Conservation (phyloP, 176 grass and related monocot genomes). For the Cenchrus americanus region DNA sequence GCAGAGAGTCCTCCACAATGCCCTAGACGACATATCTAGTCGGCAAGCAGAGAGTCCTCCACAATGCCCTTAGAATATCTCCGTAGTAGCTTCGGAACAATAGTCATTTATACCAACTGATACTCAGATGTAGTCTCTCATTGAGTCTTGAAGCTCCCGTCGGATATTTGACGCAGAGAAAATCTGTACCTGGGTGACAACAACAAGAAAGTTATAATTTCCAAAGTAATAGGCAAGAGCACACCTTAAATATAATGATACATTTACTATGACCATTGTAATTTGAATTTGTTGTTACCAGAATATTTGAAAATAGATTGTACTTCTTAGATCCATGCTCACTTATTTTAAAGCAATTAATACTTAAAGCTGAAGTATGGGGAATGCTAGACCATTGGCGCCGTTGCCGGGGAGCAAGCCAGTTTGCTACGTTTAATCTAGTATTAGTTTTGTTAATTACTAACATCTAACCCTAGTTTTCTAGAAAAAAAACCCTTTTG, state of each 20-base stretch:
- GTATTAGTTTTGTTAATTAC: too few relatives aligned
- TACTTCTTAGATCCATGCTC: neutral
- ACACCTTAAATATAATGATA: neutral
- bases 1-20: slow-evolving; percentile 81
- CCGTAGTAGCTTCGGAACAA: slow-evolving; percentile 75
- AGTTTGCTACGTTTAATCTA: too few relatives aligned
- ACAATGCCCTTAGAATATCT: slow-evolving; percentile 81
- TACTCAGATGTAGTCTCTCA: slow-evolving; percentile 88
- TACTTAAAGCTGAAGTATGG: neutral
- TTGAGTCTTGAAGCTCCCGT: slow-evolving; percentile 65
- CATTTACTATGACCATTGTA: neutral
- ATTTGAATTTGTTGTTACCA: neutral
- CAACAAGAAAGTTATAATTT: neutral
- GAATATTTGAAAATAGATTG: neutral
- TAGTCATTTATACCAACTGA: slow-evolving; percentile 71
- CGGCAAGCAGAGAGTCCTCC: slow-evolving; percentile 81
- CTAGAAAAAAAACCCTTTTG: too few relatives aligned
- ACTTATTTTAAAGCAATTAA: neutral
- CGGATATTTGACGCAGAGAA: slow-evolving; percentile 64
- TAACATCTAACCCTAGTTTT: too few relatives aligned
- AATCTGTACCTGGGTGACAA: slow-evolving; percentile 66
- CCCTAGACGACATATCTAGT: too few relatives aligned
- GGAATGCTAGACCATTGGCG: too few relatives aligned
- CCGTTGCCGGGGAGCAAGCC: too few relatives aligned
- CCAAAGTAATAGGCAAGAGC: neutral